phyloP scores from a whole-genome alignment of 352 stramenopile genomes.

The Elongisporangium undulatum region DNA sequence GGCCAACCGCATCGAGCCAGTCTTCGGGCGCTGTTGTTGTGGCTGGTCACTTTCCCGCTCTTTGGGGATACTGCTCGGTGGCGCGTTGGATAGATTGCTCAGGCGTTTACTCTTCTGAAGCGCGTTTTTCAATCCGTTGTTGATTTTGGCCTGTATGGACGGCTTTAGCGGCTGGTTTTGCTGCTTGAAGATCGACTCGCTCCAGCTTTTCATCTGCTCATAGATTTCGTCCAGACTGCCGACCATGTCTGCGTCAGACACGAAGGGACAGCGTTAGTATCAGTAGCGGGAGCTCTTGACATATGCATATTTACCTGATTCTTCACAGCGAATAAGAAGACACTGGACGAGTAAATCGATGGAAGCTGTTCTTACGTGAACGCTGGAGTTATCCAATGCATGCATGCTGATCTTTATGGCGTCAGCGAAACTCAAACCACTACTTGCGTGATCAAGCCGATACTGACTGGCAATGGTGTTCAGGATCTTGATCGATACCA shows the following conservation, averaged over 20 bases:
- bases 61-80: not conserved
- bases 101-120: slow-evolving; percentile 67
- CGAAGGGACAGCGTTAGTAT: not conserved
- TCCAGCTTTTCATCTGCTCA: slow-evolving; percentile 74
- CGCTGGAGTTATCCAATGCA: slow-evolving; percentile 66
- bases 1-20: slow-evolving; percentile 9
- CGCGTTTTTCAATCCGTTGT: slow-evolving; percentile 66
- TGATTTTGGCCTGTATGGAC: slow-evolving; percentile 79
- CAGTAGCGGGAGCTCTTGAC: not conserved
- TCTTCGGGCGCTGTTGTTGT: not conserved
- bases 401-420: slow-evolving; percentile 61
- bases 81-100: slow-evolving; percentile 3
- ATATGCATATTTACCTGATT: slow-evolving; percentile 46
- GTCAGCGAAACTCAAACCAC: slow-evolving; percentile 49
- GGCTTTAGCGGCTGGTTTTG: slow-evolving; percentile 65
- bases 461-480: slow-evolving; percentile 79
- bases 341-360: slow-evolving; percentile 74
- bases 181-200: slow-evolving; percentile 68
- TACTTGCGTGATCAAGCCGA: slow-evolving; percentile 51
- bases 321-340: slow-evolving; percentile 67
- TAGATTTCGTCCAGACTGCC: slow-evolving; percentile 55
- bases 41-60: not conserved
- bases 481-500: slow-evolving; percentile 76
- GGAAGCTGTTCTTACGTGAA: slow-evolving; percentile 63
- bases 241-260: slow-evolving; percentile 32